Evolutionary conservation across 352 stramenopile genomes (phyloP).

Genomic region (Globisporangium cederbergense): DNA sequence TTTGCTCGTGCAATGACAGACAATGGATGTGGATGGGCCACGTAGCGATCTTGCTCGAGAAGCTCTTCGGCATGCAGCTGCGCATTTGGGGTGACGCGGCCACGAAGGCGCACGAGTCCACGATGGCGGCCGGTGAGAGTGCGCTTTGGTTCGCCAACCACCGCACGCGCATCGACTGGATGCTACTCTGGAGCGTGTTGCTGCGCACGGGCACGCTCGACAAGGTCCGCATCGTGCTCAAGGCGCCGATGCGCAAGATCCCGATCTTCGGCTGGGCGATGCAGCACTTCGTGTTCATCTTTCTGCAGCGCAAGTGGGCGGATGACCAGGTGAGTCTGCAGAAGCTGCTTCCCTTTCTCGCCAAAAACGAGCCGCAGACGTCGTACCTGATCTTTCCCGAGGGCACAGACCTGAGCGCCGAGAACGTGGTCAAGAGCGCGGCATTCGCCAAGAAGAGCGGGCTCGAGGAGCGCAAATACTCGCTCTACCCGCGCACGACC

Average conservation of each 20-base stretch:
- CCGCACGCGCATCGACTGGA: conserved; percentile 83
- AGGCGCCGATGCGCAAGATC: conserved; percentile 62
- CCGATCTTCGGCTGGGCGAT: conserved; percentile 86
- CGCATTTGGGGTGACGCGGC: conserved; percentile 52
- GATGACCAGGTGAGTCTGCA: conserved; percentile 57
- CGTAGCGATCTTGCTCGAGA: conserved; percentile 62
- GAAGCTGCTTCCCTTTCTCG: conserved; percentile 56
- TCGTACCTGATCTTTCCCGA: conserved; percentile 82
- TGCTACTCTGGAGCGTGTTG: conserved; percentile 74
- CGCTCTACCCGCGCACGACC: conserved; percentile 74
- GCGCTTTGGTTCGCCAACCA: conserved; percentile 79
- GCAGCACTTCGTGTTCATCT: conserved; percentile 86
- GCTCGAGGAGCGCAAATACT: conserved; percentile 45
- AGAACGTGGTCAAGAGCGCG: conserved; percentile 60
- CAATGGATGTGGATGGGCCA: conserved; percentile 82
- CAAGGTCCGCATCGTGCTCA: conserved; percentile 70
- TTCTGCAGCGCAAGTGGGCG: conserved; percentile 64
- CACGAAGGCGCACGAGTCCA: conserved; percentile 48
- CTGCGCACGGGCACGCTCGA: conserved; percentile 48
- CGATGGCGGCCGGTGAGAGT: conserved; percentile 38
- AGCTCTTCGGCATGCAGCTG: conserved; percentile 58
- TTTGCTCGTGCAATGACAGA: conserved; percentile 18
- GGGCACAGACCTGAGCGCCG: conserved; percentile 70
- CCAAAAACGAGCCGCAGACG: conserved; percentile 37
- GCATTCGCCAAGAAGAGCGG: conserved; percentile 53